phyloP scores from a whole-genome alignment of 345 rosid genomes.

The Rhodomyrtus tomentosa region DNA sequence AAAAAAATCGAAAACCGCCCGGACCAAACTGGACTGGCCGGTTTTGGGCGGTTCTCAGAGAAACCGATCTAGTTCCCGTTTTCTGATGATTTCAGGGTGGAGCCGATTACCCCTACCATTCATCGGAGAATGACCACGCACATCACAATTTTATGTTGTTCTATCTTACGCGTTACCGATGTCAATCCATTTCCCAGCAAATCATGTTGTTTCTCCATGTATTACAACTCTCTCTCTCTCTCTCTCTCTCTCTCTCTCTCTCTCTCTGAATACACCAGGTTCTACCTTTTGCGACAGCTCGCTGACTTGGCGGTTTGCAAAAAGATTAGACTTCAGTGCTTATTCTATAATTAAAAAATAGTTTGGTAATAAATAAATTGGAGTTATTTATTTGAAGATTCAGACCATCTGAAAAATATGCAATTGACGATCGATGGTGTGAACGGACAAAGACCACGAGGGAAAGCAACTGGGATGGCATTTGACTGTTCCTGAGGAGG shows the following conservation, averaged over 20 bases:
- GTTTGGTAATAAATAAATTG: not conserved
- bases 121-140: too few species aligned
- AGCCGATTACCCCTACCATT: too few species aligned
- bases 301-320: not conserved
- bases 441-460: not conserved
- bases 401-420: not conserved
- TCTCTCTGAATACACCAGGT: not conserved
- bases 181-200: not conserved
- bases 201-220: not conserved
- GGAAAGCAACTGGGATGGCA: not conserved
- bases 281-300: not conserved
- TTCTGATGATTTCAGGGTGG: too few species aligned
- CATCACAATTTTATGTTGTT: not conserved
- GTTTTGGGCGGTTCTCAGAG: too few species aligned
- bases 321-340: not conserved
- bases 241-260: not conserved
- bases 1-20: too few species aligned
- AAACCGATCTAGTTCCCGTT: too few species aligned
- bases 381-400: not conserved
- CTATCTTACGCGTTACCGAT: not conserved
- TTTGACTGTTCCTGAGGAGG: not conserved
- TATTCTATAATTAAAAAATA: not conserved
- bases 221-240: not conserved
- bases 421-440: not conserved
- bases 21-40: too few species aligned